These are phyloP conservation scores for Inga laurina DNA, from an alignment of 306 rosid species.

Conservation along the genomic window DNA sequence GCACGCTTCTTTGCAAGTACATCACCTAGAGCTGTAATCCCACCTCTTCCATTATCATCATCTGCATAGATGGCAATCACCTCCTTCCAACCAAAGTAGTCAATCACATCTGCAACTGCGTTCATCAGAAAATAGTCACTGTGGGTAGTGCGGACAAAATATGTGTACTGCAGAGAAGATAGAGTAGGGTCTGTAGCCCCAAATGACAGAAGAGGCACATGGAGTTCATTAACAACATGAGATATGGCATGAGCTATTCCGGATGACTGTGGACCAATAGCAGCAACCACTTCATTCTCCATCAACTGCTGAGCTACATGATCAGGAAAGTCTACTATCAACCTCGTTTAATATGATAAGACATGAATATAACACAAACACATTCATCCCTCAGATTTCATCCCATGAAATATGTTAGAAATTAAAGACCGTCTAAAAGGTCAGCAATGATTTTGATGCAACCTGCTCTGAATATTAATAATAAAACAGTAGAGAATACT, in stretches of 20 bases:
- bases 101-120: constrained; percentile 74
- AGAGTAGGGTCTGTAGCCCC: constrained; percentile 86
- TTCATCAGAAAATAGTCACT: constrained; percentile 74
- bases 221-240: constrained; percentile 77
- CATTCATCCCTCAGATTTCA: neutral
- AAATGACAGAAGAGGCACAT: constrained; percentile 80
- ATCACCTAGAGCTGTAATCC: constrained; percentile 71
- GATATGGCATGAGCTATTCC: constrained; percentile 78
- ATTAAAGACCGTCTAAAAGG: neutral
- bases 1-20: constrained; percentile 70
- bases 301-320: constrained; percentile 76
- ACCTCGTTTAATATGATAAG: neutral
- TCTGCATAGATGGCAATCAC: constrained; percentile 82
- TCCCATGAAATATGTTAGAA: neutral
- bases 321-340: constrained; percentile 30
- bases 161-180: constrained; percentile 72
- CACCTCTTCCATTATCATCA: constrained; percentile 83
- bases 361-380: no score
- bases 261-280: constrained; percentile 85
- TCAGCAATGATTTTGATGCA: neutral
- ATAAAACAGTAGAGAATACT: no score
- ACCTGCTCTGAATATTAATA: no score
- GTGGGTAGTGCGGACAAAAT: constrained; percentile 74
- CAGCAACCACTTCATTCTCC: constrained; percentile 66
- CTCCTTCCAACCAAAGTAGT: constrained; percentile 65